Conservation (phyloP, 2,329 filamentous ascomycete species). For the Exophiala aquamarina region DNA sequence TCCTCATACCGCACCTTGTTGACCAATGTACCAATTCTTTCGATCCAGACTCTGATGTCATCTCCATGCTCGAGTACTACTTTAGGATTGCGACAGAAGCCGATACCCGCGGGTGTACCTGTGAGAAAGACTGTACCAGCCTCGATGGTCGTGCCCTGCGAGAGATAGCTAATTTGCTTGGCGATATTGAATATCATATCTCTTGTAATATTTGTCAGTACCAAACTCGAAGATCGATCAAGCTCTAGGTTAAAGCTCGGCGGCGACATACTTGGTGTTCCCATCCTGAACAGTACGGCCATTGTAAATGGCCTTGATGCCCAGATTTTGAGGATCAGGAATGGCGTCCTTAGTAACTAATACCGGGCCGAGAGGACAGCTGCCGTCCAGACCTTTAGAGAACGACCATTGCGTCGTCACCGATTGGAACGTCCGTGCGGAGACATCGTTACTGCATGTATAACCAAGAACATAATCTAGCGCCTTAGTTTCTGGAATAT, state of each 20-base stretch:
- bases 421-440: constrained; percentile 39
- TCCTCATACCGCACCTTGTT: constrained; percentile 35
- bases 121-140: constrained; percentile 43
- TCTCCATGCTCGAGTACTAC: constrained; percentile 39
- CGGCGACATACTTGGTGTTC: constrained; percentile 22
- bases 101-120: constrained; percentile 45
- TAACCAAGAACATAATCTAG: constrained; percentile 43
- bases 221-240: neutral
- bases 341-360: constrained; percentile 34
- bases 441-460: constrained; percentile 43
- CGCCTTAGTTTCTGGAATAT: constrained; percentile 39
- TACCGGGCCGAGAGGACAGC: constrained; percentile 39
- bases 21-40: constrained; percentile 51
- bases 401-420: constrained; percentile 40
- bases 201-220: neutral
- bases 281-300: constrained; percentile 25
- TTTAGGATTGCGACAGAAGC: constrained; percentile 41
- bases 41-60: constrained; percentile 48
- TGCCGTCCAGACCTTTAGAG: constrained; percentile 41
- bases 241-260: neutral
- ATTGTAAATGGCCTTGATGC: constrained; percentile 34
- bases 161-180: constrained; percentile 38
- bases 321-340: constrained; percentile 40
- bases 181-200: constrained; percentile 42
- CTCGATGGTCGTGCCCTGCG: constrained; percentile 40